Evolutionary conservation across 1,284 basidiomycete genomes (phyloP).

Genomic region (Ustilago shanxiensis): DNA sequence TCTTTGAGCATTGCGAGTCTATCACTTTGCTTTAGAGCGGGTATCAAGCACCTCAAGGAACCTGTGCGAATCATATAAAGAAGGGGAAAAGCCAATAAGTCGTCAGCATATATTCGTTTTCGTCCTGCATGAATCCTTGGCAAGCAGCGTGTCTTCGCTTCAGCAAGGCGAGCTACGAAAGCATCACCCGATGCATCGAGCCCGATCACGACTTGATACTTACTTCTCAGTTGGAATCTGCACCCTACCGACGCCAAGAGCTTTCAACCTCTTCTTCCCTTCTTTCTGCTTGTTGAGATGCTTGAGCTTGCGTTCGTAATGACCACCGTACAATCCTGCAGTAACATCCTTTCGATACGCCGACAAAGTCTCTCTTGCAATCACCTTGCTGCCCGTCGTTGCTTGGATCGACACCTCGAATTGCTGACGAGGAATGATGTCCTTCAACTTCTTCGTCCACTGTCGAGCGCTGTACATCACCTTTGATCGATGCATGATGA

Average conservation of each 20-base stretch:
- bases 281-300: constrained; percentile 67
- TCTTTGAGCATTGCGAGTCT: neutral
- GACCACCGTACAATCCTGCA: constrained; percentile 90
- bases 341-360: constrained; percentile 82
- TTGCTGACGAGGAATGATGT: constrained; percentile 82
- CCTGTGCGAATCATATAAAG: constrained; percentile 5
- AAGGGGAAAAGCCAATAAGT: neutral
- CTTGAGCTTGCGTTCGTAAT: constrained; percentile 66
- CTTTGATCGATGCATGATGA: constrained; percentile 66
- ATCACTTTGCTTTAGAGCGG: constrained; percentile 39
- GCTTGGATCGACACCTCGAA: constrained; percentile 81
- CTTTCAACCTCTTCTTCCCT: constrained; percentile 66
- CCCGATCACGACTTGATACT: constrained; percentile 7
- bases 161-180: neutral
- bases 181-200: neutral
- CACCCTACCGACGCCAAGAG: constrained; percentile 63
- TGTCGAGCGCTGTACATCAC: constrained; percentile 48
- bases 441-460: constrained; percentile 65
- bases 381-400: constrained; percentile 83
- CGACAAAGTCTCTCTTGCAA: constrained; percentile 82
- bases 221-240: constrained; percentile 61
- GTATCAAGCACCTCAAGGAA: constrained; percentile 47
- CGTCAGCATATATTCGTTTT: neutral
- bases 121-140: neutral
- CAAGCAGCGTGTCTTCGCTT: neutral